Conservation (phyloP, 768 basidiomycete genomes). For the Russula brevipes region DNA sequence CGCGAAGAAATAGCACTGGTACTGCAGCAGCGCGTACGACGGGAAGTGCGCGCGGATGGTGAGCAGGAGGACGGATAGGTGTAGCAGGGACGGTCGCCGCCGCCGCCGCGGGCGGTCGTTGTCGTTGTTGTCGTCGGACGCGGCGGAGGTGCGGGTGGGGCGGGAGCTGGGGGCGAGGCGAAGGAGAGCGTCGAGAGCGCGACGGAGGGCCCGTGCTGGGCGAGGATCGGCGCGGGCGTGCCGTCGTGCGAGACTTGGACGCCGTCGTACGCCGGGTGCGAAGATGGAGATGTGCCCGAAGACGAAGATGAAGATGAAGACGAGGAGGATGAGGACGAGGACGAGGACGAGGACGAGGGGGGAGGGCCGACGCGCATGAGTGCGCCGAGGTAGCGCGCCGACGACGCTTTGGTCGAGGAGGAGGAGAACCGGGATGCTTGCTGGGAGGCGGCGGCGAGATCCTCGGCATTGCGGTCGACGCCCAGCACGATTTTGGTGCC, state of each 20-base stretch:
- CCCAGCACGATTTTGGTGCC: constrained; percentile 21
- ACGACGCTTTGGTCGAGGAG: constrained; percentile 4
- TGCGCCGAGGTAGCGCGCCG: constrained; percentile 9
- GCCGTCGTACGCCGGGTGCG: constrained; percentile 15
- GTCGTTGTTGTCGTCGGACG: background rate
- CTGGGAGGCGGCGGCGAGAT: background rate
- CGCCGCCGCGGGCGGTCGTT: no score
- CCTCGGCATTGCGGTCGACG: constrained; percentile 24
- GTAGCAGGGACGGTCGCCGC: constrained; percentile 17
- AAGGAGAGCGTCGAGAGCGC: constrained; percentile 22
- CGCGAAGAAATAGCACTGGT: constrained; percentile 26
- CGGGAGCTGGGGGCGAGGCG: background rate
- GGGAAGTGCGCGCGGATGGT: constrained; percentile 23
- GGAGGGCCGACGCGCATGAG: constrained; percentile 5
- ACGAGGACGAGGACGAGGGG: no score
- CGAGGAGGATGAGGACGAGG: background rate
- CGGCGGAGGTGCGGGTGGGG: background rate
- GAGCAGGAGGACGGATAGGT: constrained; percentile 23
- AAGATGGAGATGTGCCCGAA: background rate
- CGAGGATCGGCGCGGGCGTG: constrained; percentile 16
- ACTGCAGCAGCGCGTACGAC: constrained; percentile 21
- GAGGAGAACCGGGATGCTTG: background rate
- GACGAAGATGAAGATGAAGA: background rate
- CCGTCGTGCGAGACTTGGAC: constrained; percentile 25
- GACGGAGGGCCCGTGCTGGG: constrained; percentile 13